Evolutionary conservation across 2,329 filamentous ascomycete species (phyloP), one percentile per base, ranked within the genome.

Genomic region (Beauveria sp.): DNA sequence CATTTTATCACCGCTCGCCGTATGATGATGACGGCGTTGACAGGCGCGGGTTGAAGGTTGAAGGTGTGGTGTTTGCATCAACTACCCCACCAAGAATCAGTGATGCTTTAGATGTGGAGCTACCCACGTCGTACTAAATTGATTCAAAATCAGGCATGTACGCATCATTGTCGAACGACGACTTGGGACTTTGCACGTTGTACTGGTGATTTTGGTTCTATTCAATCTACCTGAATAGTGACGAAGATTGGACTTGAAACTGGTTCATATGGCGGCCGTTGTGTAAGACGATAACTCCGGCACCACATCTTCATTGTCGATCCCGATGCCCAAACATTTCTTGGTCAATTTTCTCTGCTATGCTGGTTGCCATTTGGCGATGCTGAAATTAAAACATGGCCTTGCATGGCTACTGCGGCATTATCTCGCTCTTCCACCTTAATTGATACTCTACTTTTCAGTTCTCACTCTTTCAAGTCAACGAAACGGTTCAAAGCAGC

Each of bases 51-150:
- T 22, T 46, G 12, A 18, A 26, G 24, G 22, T 34, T 4, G 34
- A 51, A 30, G 55, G 18, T 46, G 49, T 52, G 77, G 74, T 51
- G 75, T 63, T 63, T 72, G 71, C 43, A 22, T 43, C 9, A 16
- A 38, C 34, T 62, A 42, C 60, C 60, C 60, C 60, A 62, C 60
- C 60, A 62, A 18, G 18, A 40, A 38, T 58, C 30, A 26, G 45
- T 49, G 55, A 38, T 40, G 50, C 34, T 20, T 18, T n/a, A 40
- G 50, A 34, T 40, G 55, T 58, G 55, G 55, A 58, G 46, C 56
- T 58, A 22, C 30, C 49, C 12, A 43, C 38, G 18, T 14, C n/a
- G 43, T 43, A 30, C 24, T 30, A 12, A 34, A 34, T n/a, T 30
- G 18, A 30, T 10, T 14, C n/a, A 24, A 20, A 24, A 46, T 22